phyloP scores from a whole-genome alignment of 495 filamentous ascomycete genomes.

The Patellaria atrata region DNA sequence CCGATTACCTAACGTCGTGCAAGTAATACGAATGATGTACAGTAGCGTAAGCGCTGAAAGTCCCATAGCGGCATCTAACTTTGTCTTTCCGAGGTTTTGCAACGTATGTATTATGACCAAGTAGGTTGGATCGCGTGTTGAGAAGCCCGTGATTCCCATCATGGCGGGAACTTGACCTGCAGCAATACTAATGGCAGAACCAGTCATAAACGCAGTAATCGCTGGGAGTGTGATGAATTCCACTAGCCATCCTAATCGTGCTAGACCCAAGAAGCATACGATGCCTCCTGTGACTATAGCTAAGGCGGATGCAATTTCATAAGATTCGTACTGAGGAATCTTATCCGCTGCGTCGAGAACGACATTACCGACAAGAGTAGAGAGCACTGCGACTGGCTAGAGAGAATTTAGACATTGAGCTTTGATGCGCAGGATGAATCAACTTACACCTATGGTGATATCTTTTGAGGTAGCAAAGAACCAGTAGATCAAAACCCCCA shows the following conservation, averaged over 20 bases:
- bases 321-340: conserved; percentile 41
- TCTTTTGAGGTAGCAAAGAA: conserved; percentile 98
- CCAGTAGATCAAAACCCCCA: conserved; percentile 95
- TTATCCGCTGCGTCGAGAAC: conserved; percentile 42
- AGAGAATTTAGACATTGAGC: conserved; percentile 12
- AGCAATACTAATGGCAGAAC: conserved; percentile 82
- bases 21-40: conserved; percentile 62
- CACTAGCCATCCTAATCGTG: conserved; percentile 79
- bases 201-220: conserved; percentile 96
- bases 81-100: conserved; percentile 52
- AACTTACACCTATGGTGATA: conserved; percentile 90
- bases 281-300: conserved; percentile 72
- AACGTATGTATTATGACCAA: conserved; percentile 75
- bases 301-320: conserved; percentile 63
- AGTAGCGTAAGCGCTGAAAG: conserved; percentile 69
- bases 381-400: conserved; percentile 92
- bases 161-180: conserved; percentile 74
- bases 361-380: conserved; percentile 72
- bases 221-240: conserved; percentile 88
- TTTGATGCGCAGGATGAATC: not conserved
- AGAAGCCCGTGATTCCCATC: conserved; percentile 71
- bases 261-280: conserved; percentile 64
- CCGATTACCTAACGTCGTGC: conserved; percentile 51
- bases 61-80: conserved; percentile 78
- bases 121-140: conserved; percentile 68